These are phyloP conservation scores for Magnolia changhungtana DNA, from an alignment of 164 flowering plant genomes.

Conservation along the genomic window DNA sequence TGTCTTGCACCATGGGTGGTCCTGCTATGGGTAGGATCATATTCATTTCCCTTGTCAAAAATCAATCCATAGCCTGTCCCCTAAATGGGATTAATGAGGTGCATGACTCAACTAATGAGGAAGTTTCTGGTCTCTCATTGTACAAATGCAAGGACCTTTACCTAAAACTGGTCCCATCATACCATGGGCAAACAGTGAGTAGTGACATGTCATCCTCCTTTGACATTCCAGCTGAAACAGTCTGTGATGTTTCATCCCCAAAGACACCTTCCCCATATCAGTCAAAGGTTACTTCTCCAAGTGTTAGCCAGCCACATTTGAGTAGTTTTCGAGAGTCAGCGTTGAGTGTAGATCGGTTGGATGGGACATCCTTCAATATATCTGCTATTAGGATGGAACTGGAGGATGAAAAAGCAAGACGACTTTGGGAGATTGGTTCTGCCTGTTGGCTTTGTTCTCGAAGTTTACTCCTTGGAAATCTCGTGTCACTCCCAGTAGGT, in stretches of 20 bases:
- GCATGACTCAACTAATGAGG: neutral
- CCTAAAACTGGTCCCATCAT: slow-evolving; percentile 42
- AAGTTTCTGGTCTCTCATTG: slow-evolving; percentile 22
- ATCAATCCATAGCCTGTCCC: slow-evolving; percentile 15
- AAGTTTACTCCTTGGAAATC: slow-evolving; percentile 59
- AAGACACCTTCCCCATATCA: slow-evolving; percentile 43
- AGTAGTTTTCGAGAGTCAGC: slow-evolving; percentile 23
- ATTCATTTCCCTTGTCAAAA: slow-evolving; percentile 52
- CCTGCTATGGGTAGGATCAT: slow-evolving; percentile 55
- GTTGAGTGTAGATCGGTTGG: slow-evolving; percentile 15
- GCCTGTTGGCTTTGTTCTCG: slow-evolving; percentile 55
- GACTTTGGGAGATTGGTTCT: slow-evolving; percentile 50
- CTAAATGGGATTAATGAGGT: slow-evolving; percentile 23
- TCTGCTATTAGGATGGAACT: slow-evolving; percentile 37
- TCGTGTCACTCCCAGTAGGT: slow-evolving; percentile 58
- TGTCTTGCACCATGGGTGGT: slow-evolving; percentile 62
- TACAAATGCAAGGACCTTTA: slow-evolving; percentile 51
- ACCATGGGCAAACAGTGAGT: slow-evolving; percentile 9
- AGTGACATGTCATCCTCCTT: slow-evolving; percentile 8
- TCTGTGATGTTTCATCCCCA: slow-evolving; percentile 48
- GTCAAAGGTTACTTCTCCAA: slow-evolving; percentile 35
- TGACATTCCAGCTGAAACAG: slow-evolving; percentile 19
- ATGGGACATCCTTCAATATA: slow-evolving; percentile 22
- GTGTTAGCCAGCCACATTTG: slow-evolving; percentile 16
- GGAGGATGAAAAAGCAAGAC: slow-evolving; percentile 45